Base-by-base conservation (phyloP, 202 grass and related monocot genomes). In the Alloteropsis angusta region DNA sequence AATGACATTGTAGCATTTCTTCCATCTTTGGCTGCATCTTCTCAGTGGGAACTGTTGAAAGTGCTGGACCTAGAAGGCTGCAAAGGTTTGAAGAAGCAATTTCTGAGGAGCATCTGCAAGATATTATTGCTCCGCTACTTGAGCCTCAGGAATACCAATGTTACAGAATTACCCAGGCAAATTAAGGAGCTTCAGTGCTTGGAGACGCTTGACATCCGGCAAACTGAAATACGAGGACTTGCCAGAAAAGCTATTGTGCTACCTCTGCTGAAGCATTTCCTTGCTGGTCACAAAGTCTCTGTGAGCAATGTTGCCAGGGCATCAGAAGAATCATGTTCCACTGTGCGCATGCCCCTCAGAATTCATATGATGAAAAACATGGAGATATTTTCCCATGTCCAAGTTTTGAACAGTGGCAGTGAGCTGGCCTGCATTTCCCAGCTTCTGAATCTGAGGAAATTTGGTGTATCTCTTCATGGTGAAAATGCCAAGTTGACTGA, bases 111-210 rank as follows among this genome's bases (percentile, higher is more conserved):
- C 28, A 67, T 83, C 4, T 83, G 80, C 18, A 82, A 75, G 47
- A 45, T 82, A 56, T 2, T 74, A 0, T 8, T 66, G 11, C 80
- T 83, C 48, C 66, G 37, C 71, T 83, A 75, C 41, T n/a, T 83
- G n/a, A 83, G 49, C n/a, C 80, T 75, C 8, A 44, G 60, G 60
- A 45, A 55, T 2, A 74, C 80, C 18, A 7, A 83, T n/a, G 61
- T 75, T 15, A 2, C 3, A 13, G 14, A 68, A 37, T 23, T 82
- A 0, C 80, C 80, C 1, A 45, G 54, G 47, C 3, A 74, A 6
- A 74, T 74, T 4, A 22, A 83, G 23, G 22, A 75, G 1, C 60
- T 83, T 4, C 80, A 21, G 10, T 74, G 69, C 80, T 4, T 82
- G 44, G 43, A 82, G 2, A 82, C 80, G 17, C 4, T 82, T 15